Evolutionary conservation across 441 rosid species (phyloP).

Genomic region (Jatropha multifida): DNA sequence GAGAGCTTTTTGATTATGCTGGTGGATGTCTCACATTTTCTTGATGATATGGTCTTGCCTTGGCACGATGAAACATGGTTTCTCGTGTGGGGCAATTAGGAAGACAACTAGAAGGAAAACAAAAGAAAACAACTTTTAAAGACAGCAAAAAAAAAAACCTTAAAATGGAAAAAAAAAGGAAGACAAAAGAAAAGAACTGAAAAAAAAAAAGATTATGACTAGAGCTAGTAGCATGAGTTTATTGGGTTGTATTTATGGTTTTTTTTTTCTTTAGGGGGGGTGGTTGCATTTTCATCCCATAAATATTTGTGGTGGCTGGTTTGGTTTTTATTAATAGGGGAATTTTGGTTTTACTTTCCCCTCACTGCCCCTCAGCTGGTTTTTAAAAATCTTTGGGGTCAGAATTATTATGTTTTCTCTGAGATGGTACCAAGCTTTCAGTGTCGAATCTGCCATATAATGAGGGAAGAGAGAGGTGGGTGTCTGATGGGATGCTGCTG

Average conservation of each 20-base stretch:
- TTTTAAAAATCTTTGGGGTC: constrained; percentile 28
- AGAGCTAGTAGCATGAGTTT: constrained; percentile 30
- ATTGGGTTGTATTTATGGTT: constrained; percentile 20
- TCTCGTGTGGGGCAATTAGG: constrained; percentile 24
- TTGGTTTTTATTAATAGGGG: constrained; percentile 22
- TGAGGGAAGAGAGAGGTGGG: background rate
- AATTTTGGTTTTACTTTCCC: constrained; percentile 23
- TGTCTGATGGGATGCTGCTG: constrained; percentile 21
- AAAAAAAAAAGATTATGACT: constrained; percentile 1
- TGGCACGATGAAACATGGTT: constrained; percentile 13
- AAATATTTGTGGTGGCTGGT: constrained; percentile 13
- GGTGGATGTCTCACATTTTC: constrained; percentile 25
- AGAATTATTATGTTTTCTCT: background rate
- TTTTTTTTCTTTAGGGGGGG: background rate
- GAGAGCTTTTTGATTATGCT: constrained; percentile 21
- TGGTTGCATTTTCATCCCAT: constrained; percentile 1
- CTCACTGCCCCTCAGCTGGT: constrained; percentile 29
- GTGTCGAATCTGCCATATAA: background rate
- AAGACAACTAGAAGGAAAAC: constrained; percentile 17
- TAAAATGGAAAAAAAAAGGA: background rate
- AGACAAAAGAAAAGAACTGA: background rate
- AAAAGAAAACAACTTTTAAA: constrained; percentile 16
- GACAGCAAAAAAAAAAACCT: background rate
- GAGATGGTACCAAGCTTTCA: constrained; percentile 9
- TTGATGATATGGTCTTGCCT: constrained; percentile 21